A percentile compares a stretch with the other conserved stretches of the same genome.
These are phyloP conservation scores for Sclerotinia spermophila DNA, from an alignment of 2,329 filamentous ascomycete genomes.

Conservation along the genomic window DNA sequence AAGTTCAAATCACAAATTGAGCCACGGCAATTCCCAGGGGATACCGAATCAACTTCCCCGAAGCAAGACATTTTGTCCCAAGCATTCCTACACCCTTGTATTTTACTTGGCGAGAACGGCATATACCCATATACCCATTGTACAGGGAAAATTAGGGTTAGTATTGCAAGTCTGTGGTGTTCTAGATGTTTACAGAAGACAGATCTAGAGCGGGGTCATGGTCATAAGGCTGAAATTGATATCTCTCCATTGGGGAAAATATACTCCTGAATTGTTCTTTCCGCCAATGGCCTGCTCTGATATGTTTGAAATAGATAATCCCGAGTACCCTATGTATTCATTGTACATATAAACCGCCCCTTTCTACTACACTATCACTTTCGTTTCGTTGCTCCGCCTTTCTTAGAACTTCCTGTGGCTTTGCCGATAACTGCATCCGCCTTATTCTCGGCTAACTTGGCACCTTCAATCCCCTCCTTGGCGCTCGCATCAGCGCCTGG, in stretches of 20 bases:
- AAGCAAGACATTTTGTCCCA: neutral
- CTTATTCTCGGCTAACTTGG: slow-evolving; percentile 31
- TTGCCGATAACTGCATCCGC: slow-evolving; percentile 36
- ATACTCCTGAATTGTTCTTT: neutral
- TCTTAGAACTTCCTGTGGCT: slow-evolving; percentile 46
- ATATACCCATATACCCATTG: neutral
- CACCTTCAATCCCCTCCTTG: slow-evolving; percentile 35
- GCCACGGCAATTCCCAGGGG: neutral
- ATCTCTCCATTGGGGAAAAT: neutral
- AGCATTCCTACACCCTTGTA: neutral
- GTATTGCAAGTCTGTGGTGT: neutral
- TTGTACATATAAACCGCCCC: neutral
- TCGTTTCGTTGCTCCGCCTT: slow-evolving; percentile 48
- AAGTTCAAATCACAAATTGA: too few relatives aligned
- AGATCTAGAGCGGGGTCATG: neutral
- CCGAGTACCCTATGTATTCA: neutral
- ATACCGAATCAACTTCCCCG: neutral
- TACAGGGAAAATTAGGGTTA: neutral
- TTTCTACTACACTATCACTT: slow-evolving; percentile 35
- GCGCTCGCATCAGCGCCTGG: slow-evolving; percentile 26
- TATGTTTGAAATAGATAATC: neutral
- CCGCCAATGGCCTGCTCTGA: neutral
- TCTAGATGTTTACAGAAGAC: neutral
- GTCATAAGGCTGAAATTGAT: neutral
- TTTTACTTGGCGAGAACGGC: neutral